Evolutionary conservation across 768 basidiomycete species (phyloP), one percentile per base, ranked within the genome.

Genomic region (Mycena filopes): DNA sequence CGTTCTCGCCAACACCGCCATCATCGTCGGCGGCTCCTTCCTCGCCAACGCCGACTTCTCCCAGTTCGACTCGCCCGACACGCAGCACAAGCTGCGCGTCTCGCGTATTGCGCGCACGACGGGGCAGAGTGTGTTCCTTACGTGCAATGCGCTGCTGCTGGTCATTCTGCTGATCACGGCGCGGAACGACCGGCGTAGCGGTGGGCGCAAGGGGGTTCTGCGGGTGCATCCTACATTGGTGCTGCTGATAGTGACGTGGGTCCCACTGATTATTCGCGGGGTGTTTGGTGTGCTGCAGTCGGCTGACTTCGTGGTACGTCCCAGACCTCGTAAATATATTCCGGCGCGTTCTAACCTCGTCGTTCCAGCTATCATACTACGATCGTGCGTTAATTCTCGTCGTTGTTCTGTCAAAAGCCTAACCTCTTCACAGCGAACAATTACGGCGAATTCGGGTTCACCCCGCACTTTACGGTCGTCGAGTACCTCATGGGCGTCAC

Each of bases 401-500:
- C 21, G 15, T 25, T 31, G 9, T 11, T 16, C 20, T 12, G 31
- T 16, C 26, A 25, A 59, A 13, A 63, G 41, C 12, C 6, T 36
- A 18, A 21, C 11, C 4, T 31, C 18, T 48, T 13, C 13, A 2
- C 38, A 66, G 65, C 57, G 18, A 38, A 65, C 28, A 68, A 59
- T 31, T 68, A 68, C 33, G 13, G 42, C 8, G 45, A 41, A 6
- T 10, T 42, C 16, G 67, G 67, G 15, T 69, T 69, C 51, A 57
- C 67, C 3, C 50, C 58, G 3, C 59, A 46, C 20, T 69, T 51
- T 28, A 69, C 67, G 0, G 16, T 45, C 3, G 53, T 65, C 26
- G 63, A 65, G 20, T 69, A 65, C 29, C 29, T 65, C 13, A 50
- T 69, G 33, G 67, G 67, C 2, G 67, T 68, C 1, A 25, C 50